Percentiles rank a stretch among this genome's conserved stretches.
phyloP scores from a whole-genome alignment of 257 asterid genomes.

The Perilla frutescens region DNA sequence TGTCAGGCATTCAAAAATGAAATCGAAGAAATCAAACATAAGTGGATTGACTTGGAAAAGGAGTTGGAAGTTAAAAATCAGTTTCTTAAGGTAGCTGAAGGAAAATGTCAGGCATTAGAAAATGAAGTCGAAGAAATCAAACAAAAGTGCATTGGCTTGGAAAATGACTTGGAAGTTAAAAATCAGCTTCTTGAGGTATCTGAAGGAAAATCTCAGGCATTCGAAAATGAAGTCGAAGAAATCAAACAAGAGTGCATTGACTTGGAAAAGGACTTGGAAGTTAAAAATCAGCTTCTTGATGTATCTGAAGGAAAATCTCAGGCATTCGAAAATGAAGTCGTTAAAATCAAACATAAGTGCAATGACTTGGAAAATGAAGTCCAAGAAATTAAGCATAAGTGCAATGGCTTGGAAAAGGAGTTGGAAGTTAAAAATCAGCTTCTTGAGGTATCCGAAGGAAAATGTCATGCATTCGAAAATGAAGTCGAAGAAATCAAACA shows the following conservation, averaged over 20 bases:
- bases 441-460: slow-evolving; percentile 58
- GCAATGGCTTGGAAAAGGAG: slow-evolving; percentile 58
- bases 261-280: slow-evolving; percentile 58
- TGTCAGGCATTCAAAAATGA: slow-evolving; percentile 47
- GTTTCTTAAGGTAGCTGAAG: slow-evolving; percentile 59
- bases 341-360: no score
- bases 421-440: slow-evolving; percentile 47
- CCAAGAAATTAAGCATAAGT: slow-evolving; percentile 48
- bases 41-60: slow-evolving; percentile 55
- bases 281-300: slow-evolving; percentile 50
- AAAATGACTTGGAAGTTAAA: slow-evolving; percentile 49
- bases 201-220: slow-evolving; percentile 48
- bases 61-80: slow-evolving; percentile 49
- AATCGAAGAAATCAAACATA: slow-evolving; percentile 47
- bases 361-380: slow-evolving; percentile 49
- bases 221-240: slow-evolving; percentile 52
- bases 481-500: slow-evolving; percentile 52
- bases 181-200: slow-evolving; percentile 56
- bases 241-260: slow-evolving; percentile 51
- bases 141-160: slow-evolving; percentile 57
- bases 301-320: slow-evolving; percentile 55
- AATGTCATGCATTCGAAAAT: slow-evolving; percentile 52
- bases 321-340: slow-evolving; percentile 49
- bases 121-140: slow-evolving; percentile 51
- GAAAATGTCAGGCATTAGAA: slow-evolving; percentile 55